Conservation (phyloP, 257 asterid genomes). For the Striga asiatica region DNA sequence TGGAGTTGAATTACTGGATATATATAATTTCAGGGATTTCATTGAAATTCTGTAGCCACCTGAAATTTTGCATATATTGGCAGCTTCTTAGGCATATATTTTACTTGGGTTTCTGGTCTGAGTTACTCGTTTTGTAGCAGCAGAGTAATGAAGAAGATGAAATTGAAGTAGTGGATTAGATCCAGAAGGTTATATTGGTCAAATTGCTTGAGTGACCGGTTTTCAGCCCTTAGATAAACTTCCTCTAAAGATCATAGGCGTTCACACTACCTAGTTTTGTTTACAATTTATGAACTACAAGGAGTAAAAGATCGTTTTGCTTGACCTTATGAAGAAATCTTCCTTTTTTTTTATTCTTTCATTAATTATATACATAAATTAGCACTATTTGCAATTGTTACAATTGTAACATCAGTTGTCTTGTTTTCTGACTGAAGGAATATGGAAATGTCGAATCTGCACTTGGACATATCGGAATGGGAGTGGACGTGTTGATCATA, state of each 20-base stretch:
- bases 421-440: constrained; percentile 60
- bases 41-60: neutral
- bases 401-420: constrained; percentile 25
- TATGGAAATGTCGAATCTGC: constrained; percentile 94
- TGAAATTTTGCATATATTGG: neutral
- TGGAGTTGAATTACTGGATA: constrained; percentile 9
- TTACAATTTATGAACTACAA: neutral
- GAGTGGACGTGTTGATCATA: constrained; percentile 41
- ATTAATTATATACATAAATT: too few relatives aligned
- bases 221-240: neutral
- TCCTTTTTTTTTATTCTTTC: too few relatives aligned
- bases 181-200: constrained; percentile 7
- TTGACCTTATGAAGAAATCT: too few relatives aligned
- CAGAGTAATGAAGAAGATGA: constrained; percentile 3
- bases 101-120: neutral
- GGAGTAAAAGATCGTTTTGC: too few relatives aligned
- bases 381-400: constrained; percentile 24
- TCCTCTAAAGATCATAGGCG: neutral
- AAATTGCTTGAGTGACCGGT: constrained; percentile 7
- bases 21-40: neutral
- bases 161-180: constrained; percentile 9
- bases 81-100: neutral
- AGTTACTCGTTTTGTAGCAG: neutral
- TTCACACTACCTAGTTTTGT: neutral
- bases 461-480: constrained; percentile 59